Base-by-base conservation (phyloP, 2,329 filamentous ascomycete genomes). In the Aspergillus puulaauensis region DNA sequence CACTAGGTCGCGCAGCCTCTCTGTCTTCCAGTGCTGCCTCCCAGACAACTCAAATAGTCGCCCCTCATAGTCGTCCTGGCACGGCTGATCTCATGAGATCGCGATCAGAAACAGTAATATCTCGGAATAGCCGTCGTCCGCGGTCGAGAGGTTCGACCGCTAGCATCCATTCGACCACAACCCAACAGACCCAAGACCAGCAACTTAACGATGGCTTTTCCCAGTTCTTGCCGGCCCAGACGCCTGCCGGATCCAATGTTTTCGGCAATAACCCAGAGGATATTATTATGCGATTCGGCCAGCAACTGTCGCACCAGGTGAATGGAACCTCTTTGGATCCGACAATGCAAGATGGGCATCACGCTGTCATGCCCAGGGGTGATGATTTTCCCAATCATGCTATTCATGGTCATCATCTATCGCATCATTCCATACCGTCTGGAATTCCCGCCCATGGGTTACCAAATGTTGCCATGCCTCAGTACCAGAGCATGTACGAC, bases 131-230 rank as follows among this genome's bases (percentile, higher is more conserved):
- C 64, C 74, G 73, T 51, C 76, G 75, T 52, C 75, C 77, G 51
- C 70, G 77, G 54, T 80, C 78, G 35, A 70, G 77, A 68, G 77
- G 76, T 35, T 79, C 77, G 46, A 79, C 77, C 9, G 73, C 77
- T 35, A 80, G 78, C 61, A 75, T 79, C 49, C 77, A 79, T 60
- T 80, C 78, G n/a, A 77, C 71, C 59, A 75, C 74, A 15, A 77
- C 76, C 40, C 75, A 78, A 63, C 73, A 75, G 56, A 75, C 73
- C 33, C 75, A 76, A 52, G 75, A 78, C 50, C 74, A 77, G 52
- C 74, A 75, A 53, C 63, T 75, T 52, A 56, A 66, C 33, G 75
- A 77, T 57, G 69, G 68, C 49, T 77, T 76, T 54, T 63, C 72
- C 11, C 70, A 75, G 41, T 77, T 76, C 52, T 65, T 77, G 54